Evolutionary conservation across 2,329 filamentous ascomycete genomes (phyloP), one percentile per base, ranked within the genome.

Genomic region (Tolypocladium inflatum): DNA sequence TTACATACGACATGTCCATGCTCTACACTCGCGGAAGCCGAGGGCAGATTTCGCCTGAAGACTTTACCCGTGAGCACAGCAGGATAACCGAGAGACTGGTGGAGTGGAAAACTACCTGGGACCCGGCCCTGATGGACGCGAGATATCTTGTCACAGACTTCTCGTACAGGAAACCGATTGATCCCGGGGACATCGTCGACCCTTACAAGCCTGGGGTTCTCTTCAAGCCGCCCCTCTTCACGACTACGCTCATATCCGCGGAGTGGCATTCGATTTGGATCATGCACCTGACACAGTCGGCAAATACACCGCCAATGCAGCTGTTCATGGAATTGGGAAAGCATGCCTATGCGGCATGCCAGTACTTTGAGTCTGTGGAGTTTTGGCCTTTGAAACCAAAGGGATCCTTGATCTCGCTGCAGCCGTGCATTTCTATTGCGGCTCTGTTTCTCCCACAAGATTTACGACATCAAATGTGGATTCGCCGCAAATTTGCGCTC

Each of bases 381-480:
- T 80, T 80, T 59, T 94, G 86, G 78, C 86, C 88, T 0, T 77
- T 81, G 1, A 84, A 84, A 23, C 88, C 89, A 0, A 82, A 82
- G 33, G 91, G 91, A 1, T 82, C 84, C 15, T 73, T 93, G 17
- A 76, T 95, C 35, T 81, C 87, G 48, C 83, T 89, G 48, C 91
- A 96, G 67, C 85, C 90, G 15, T 85, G 84, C 64, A 75, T 97
- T 41, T 87, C 86, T 0, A 87, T 97, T 59, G 85, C 89, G 2
- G 81, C 84, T 13, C 76, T 96, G 55, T 94, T 94, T 67, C 73
- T 97, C n/a, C 90, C 89, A 0, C 85, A 84, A 62, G 89, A 96
- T 60, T 68, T 77, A 33, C 84, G 79, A 62, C 85, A 95, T 68
- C 82, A 84, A 11, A 85, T 85, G 78, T 97, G 92, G 92, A 80